Base-by-base conservation (phyloP, 116 monocot genomes). In the Phalaenopsis hybrid region DNA sequence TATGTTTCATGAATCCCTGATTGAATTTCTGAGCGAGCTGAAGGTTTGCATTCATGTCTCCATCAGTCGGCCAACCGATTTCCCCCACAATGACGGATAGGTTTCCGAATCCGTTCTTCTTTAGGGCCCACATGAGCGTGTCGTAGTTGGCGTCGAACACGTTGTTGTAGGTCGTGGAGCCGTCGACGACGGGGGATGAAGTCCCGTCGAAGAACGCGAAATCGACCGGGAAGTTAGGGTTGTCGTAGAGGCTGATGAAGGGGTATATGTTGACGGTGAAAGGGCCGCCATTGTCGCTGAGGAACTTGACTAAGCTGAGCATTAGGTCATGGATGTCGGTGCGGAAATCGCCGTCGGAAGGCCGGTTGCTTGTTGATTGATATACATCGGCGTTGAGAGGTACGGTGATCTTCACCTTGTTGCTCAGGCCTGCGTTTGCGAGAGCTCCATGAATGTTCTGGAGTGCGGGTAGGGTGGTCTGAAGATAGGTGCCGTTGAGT, bases 261-360 rank as follows among this genome's bases (percentile, higher is more conserved):
- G 96, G 96, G 84, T 96, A 96, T 52, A 96, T 94, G 82, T 96
- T 96, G 81, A 90, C 91, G 3, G 91, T 94, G 89, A 96, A 94
- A 4, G 88, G 84, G 28, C 81, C 88, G 0, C 61, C 76, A 44
- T 84, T 84, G 81, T 84, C 84, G 12, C 46, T 77, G 31, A 80
- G 84, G 80, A 84, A 84, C 75, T 81, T 74, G 5, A 77, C 57
- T 0, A 84, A 80, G 17, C 46, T 50, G n/a, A 84, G 80, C 77
- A 84, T 84, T 34, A 84, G 80, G 33, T 61, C 65, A 48, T 74
- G 80, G n/a, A 84, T 84, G 25, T 84, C 80, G 13, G 84, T 3
- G 49, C 84, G 84, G 61, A 84, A 84, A 57, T 84, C 84, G 3
- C 84, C 84, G 41, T 84, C 84, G 2, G 84, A 84, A 48, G 84